These are phyloP conservation scores for Boletus reticuloceps DNA, from an alignment of 768 basidiomycete genomes.

Conservation along the genomic window DNA sequence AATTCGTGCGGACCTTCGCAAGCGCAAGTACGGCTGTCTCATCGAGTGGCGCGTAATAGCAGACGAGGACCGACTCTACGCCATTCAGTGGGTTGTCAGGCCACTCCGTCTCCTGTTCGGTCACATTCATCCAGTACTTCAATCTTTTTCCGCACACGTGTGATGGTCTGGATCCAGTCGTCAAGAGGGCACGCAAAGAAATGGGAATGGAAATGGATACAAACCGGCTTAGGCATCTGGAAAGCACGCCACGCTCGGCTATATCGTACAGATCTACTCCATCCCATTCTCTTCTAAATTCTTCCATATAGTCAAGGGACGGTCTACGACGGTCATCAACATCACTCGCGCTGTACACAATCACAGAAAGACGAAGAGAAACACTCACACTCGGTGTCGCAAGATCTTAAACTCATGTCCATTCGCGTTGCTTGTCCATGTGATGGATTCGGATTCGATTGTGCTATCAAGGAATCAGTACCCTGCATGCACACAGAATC, in stretches of 20 bases:
- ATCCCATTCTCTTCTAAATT: neutral
- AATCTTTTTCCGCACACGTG: too few relatives aligned
- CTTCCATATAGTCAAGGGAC: conserved; percentile 4
- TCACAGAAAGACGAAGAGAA: neutral
- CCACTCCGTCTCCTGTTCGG: neutral
- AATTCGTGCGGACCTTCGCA: conserved; percentile 2
- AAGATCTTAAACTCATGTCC: neutral
- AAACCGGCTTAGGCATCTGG: conserved; percentile 6
- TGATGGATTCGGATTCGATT: neutral
- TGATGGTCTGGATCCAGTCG: neutral
- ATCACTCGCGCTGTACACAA: neutral
- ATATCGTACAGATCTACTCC: conserved; percentile 3
- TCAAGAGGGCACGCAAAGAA: neutral
- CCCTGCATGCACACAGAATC: neutral
- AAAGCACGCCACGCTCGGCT: neutral
- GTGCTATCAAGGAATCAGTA: neutral
- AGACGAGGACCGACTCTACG: neutral
- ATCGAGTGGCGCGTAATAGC: neutral
- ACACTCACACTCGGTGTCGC: conserved; percentile 1
- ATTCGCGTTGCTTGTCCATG: neutral
- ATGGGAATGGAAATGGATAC: neutral
- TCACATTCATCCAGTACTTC: neutral
- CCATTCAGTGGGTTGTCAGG: neutral
- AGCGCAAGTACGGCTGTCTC: neutral
- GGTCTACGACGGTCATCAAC: conserved; percentile 2